Percentiles rank a stretch among this genome's conserved stretches.
Evolutionary conservation across 2,329 filamentous ascomycete species (phyloP).

Genomic region (Ophiostoma tasmaniense): DNA sequence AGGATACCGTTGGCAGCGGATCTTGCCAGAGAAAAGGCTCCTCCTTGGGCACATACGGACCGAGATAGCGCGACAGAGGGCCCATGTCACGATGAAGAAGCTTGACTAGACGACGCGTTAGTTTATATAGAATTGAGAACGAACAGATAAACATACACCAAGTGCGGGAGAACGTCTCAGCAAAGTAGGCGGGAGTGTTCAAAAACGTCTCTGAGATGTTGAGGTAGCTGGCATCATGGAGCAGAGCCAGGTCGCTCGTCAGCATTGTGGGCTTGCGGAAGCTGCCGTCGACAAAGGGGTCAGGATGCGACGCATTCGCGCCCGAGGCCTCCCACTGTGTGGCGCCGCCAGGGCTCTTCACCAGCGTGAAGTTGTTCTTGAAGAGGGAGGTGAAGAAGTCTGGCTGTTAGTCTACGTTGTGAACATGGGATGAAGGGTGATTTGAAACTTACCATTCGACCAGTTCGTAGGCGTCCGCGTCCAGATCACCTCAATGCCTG

Average conservation of each 20-base stretch:
- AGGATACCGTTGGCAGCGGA: constrained; percentile 52
- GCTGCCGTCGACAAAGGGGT: constrained; percentile 60
- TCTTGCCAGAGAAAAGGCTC: constrained; percentile 63
- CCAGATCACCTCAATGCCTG: constrained; percentile 72
- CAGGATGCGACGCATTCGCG: constrained; percentile 57
- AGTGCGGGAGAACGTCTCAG: constrained; percentile 60
- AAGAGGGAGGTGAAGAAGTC: constrained; percentile 67
- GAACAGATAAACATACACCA: constrained; percentile 46
- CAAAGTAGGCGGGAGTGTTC: constrained; percentile 58
- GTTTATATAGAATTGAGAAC: not conserved
- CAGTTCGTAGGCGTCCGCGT: constrained; percentile 67
- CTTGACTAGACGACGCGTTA: constrained; percentile 40
- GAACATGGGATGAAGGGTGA: too few species aligned
- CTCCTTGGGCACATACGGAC: constrained; percentile 65
- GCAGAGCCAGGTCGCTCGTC: constrained; percentile 64
- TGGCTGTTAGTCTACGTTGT: too few species aligned
- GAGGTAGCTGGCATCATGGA: constrained; percentile 62
- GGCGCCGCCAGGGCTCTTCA: constrained; percentile 66
- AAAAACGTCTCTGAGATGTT: constrained; percentile 67
- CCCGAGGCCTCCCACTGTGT: constrained; percentile 71
- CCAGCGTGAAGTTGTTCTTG: constrained; percentile 69
- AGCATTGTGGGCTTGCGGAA: constrained; percentile 71
- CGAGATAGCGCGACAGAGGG: constrained; percentile 60
- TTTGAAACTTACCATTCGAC: constrained; percentile 53
- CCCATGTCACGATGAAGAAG: constrained; percentile 73